phyloP scores from a whole-genome alignment of 176 grass and related monocot species.

The Puya raimondii region DNA sequence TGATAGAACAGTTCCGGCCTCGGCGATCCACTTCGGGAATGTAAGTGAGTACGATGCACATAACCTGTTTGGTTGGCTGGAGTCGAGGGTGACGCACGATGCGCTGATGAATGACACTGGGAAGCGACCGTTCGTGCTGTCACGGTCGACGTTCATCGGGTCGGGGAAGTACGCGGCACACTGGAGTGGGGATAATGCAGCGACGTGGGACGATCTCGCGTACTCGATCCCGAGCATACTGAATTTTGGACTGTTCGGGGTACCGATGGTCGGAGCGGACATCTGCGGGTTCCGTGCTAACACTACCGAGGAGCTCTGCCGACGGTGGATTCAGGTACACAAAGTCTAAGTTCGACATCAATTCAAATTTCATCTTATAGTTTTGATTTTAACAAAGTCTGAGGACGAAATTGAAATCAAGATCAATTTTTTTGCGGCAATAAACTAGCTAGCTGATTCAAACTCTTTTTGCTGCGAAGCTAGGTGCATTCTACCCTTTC shows the following conservation, averaged over 20 bases:
- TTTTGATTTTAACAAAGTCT: too few relatives aligned
- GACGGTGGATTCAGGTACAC: conserved; percentile 72
- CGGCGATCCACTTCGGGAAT: conserved; percentile 50
- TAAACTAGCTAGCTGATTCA: too few relatives aligned
- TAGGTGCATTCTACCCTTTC: conserved; percentile 94
- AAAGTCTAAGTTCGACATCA: too few relatives aligned
- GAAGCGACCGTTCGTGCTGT: conserved; percentile 64
- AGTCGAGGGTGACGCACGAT: conserved; percentile 45
- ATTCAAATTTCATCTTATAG: not conserved
- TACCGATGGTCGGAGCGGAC: conserved; percentile 84
- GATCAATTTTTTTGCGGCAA: too few relatives aligned
- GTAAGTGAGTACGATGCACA: conserved; percentile 64
- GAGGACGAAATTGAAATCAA: too few relatives aligned
- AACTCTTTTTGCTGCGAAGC: conserved; percentile 22
- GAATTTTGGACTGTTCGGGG: conserved; percentile 67
- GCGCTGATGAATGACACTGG: conserved; percentile 49
- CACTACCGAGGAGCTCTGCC: conserved; percentile 77
- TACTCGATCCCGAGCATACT: conserved; percentile 77
- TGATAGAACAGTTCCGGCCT: conserved; percentile 51
- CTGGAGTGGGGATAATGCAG: conserved; percentile 68
- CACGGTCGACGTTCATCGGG: conserved; percentile 71
- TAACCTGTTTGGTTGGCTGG: conserved; percentile 68
- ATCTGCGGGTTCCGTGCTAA: conserved; percentile 65
- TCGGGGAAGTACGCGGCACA: conserved; percentile 65
- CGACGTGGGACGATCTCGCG: conserved; percentile 41